Evolutionary conservation across 768 basidiomycete genomes (phyloP), one percentile per base, ranked within the genome.

Genomic region (Hebeloma cylindrosporum): DNA sequence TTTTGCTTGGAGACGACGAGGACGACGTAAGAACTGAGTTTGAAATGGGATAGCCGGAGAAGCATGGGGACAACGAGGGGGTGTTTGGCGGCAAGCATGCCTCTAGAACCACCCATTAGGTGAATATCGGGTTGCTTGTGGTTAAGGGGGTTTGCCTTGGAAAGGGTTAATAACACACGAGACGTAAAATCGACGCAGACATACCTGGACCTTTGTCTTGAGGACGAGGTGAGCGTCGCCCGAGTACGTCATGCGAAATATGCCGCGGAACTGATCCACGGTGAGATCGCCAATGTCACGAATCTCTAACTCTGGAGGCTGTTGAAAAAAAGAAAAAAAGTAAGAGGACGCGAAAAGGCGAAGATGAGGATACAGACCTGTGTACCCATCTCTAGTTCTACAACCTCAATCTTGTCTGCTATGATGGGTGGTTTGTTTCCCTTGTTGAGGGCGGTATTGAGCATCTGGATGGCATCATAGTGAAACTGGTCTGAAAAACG

Each of bases 331-430:
- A 30, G 30, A 18, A 35, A 10, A 36, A 38, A 40, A 41, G 47
- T 39, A 25, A 41, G 29, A 27, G 34, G 18, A 31, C 14, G 34
- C 17, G 34, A 26, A 26, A n/a, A 45, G 25, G 21, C 44, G 14
- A 8, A 20, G 45, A n/a, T 17, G 37, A 21, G 23, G 43, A n/a
- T 25, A 60, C 72, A 42, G 48, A 93, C 94, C 74, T 95, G 87
- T 2, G 89, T 92, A 27, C 96, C 96, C 96, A 99, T 98, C 68
- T 97, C 88, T n/a, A 99, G 72, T 63, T 98, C 96, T 41, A 96
- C 89, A 22, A 99, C 96, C 64, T 98, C 93, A 52, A 99, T 98
- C 65, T 80, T 85, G 69, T 95, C 96, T 41, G 93, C 94, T 54
- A 98, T 97, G 59, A 99, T 88, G 21, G 93, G 93, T 1, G 95